phyloP scores from a whole-genome alignment of 768 basidiomycete genomes.

The Nevesoporus exiguus region DNA sequence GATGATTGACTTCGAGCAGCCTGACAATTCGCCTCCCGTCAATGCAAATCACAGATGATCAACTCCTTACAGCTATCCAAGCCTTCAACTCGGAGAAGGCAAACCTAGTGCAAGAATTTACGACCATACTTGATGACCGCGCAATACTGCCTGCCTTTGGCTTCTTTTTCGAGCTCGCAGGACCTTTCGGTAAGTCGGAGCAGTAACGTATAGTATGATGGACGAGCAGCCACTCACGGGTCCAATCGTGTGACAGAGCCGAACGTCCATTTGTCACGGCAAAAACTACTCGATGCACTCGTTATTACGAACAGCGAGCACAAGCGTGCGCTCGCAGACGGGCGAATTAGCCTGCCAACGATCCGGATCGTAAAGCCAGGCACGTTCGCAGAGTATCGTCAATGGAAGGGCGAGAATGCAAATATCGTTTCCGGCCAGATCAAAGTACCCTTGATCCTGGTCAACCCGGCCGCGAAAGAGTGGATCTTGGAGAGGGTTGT shows the following conservation, averaged over 20 bases:
- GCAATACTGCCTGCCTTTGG: not conserved
- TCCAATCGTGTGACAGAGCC: not conserved
- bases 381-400: conserved; percentile 17
- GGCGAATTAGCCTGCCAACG: not conserved
- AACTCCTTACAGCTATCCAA: conserved; percentile 7
- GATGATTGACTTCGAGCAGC: not conserved
- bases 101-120: conserved; percentile 14
- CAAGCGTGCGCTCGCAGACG: not conserved
- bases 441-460: conserved; percentile 12
- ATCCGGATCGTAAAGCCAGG: conserved; percentile 3
- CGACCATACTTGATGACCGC: conserved; percentile 16
- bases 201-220: not conserved
- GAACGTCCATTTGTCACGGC: not conserved
- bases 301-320: not conserved
- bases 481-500: conserved; percentile 19
- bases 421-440: conserved; percentile 10
- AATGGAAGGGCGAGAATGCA: conserved; percentile 1
- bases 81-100: not conserved
- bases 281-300: conserved; percentile 11
- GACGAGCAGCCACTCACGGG: not conserved
- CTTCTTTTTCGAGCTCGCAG: conserved; percentile 15
- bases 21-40: conserved; percentile 5
- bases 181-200: conserved; percentile 8
- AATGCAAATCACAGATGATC: conserved; percentile 4
- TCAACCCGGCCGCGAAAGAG: not conserved